phyloP scores from a whole-genome alignment of 495 filamentous ascomycete species.

The Glonium stellatum region DNA sequence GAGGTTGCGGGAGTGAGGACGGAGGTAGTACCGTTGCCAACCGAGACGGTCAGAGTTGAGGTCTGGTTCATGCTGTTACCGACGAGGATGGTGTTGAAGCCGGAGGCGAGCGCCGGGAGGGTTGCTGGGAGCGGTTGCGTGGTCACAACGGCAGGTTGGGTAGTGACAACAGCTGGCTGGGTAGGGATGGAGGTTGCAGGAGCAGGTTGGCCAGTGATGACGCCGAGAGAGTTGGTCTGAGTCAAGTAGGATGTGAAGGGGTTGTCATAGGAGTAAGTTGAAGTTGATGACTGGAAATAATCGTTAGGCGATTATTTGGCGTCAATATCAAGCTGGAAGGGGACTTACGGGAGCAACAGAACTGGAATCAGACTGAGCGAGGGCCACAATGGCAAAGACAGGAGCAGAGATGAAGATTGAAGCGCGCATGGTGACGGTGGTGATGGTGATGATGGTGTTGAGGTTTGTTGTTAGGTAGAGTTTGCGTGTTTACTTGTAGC shows the following conservation, averaged over 20 bases:
- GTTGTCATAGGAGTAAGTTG: conserved; percentile 32
- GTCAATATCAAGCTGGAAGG: background rate
- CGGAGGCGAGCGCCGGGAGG: conserved; percentile 42
- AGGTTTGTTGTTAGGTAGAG: background rate
- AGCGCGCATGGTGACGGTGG: conserved; percentile 12
- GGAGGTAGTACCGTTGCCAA: conserved; percentile 28
- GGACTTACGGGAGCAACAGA: background rate
- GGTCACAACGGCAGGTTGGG: conserved; percentile 40
- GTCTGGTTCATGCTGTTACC: conserved; percentile 18
- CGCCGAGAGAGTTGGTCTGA: conserved; percentile 50
- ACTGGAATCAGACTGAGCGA: conserved; percentile 20
- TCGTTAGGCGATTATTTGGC: background rate
- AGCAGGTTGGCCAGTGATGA: conserved; percentile 45
- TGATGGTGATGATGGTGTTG: background rate
- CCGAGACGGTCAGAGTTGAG: conserved; percentile 21
- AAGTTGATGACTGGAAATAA: conserved; percentile 5
- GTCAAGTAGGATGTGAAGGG: conserved; percentile 42
- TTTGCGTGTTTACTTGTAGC: background rate
- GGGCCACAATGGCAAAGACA: conserved; percentile 28
- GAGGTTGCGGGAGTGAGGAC: conserved; percentile 7
- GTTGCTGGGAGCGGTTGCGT: conserved; percentile 2
- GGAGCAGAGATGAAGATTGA: conserved; percentile 32
- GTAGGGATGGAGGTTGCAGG: conserved; percentile 32
- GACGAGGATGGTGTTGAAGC: conserved; percentile 24
- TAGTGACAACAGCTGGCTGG: conserved; percentile 40